A percentile compares a stretch with the other conserved stretches of the same genome.
phyloP scores from a whole-genome alignment of 2,329 filamentous ascomycete species.

The Cladosporium colombiae region DNA sequence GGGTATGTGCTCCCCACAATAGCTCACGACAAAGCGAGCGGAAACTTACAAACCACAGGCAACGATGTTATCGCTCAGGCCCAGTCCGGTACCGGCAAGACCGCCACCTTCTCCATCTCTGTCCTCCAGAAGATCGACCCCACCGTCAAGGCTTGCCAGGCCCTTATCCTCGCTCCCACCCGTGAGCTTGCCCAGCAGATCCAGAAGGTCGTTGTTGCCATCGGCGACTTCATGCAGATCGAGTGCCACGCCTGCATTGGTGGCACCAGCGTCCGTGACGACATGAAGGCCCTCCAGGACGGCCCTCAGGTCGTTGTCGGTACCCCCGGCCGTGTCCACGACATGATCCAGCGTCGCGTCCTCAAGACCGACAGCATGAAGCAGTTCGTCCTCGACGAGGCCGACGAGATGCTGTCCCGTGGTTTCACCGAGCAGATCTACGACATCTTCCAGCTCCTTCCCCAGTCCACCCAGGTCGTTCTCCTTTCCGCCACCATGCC shows the following conservation, averaged over 20 bases:
- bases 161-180: slow-evolving; percentile 91
- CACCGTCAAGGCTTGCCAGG: slow-evolving; percentile 94
- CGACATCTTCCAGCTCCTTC: slow-evolving; percentile 96
- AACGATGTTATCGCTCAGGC: slow-evolving; percentile 99
- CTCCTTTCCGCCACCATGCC: slow-evolving; percentile 95
- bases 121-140: slow-evolving; percentile 98
- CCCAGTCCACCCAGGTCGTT: slow-evolving; percentile 96
- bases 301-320: slow-evolving; percentile 97
- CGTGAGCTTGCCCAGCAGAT: slow-evolving; percentile 98
- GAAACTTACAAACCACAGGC: slow-evolving; percentile 52
- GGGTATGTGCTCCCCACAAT: slow-evolving; percentile 42
- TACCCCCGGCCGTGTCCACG: slow-evolving; percentile 92
- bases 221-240: slow-evolving; percentile 99
- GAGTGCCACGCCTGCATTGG: slow-evolving; percentile 99
- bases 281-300: slow-evolving; percentile 81
- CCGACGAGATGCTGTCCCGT: slow-evolving; percentile 90
- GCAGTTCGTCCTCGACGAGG: slow-evolving; percentile 76
- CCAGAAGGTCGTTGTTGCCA: slow-evolving; percentile 97
- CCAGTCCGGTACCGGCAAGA: slow-evolving; percentile 99
- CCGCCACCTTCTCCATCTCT: slow-evolving; percentile 98
- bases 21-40: slow-evolving; percentile 3
- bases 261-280: slow-evolving; percentile 95
- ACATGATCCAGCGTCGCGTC: slow-evolving; percentile 76
- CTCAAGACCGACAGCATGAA: slow-evolving; percentile 74
- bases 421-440: slow-evolving; percentile 99